A percentile compares a stretch with the other conserved stretches of the same genome.
phyloP scores from a whole-genome alignment of 2,329 filamentous ascomycete genomes.

The Colletotrichum sp. region DNA sequence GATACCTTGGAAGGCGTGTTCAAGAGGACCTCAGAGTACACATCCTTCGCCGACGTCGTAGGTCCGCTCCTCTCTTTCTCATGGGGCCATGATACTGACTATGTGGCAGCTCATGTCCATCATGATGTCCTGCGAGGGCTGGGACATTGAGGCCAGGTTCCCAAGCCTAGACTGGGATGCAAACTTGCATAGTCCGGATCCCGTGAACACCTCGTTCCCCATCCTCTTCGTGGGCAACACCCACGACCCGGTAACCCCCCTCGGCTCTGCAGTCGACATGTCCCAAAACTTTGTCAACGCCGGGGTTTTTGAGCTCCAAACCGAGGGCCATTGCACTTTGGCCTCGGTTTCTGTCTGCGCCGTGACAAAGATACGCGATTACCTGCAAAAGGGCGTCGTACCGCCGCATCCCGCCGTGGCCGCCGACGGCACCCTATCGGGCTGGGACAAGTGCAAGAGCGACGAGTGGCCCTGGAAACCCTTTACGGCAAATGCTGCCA shows the following conservation, averaged over 20 bases:
- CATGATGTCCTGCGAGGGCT: conserved; percentile 38
- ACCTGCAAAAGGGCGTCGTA: conserved; percentile 38
- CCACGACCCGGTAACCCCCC: conserved; percentile 64
- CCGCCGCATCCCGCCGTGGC: conserved; percentile 27
- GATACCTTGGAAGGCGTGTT: conserved; percentile 33
- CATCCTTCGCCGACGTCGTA: conserved; percentile 42
- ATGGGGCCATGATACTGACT: neutral
- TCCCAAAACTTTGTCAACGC: conserved; percentile 39
- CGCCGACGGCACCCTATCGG: conserved; percentile 25
- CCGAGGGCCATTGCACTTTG: conserved; percentile 40
- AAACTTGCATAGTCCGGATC: conserved; percentile 26
- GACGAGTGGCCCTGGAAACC: conserved; percentile 30
- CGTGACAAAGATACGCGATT: conserved; percentile 35
- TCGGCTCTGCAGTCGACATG: conserved; percentile 49
- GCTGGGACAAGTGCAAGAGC: conserved; percentile 31
- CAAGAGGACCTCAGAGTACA: conserved; percentile 32
- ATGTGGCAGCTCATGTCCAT: conserved; percentile 32
- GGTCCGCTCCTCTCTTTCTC: conserved; percentile 1
- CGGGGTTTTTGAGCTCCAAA: conserved; percentile 41
- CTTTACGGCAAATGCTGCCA: neutral
- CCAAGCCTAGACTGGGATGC: conserved; percentile 31
- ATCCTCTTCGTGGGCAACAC: conserved; percentile 63
- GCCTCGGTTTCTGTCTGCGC: conserved; percentile 41
- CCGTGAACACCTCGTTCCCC: conserved; percentile 50
- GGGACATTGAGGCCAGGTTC: conserved; percentile 35